Base-by-base conservation (phyloP, 805 yeast species). In the Saccharomycopsis amapae region DNA sequence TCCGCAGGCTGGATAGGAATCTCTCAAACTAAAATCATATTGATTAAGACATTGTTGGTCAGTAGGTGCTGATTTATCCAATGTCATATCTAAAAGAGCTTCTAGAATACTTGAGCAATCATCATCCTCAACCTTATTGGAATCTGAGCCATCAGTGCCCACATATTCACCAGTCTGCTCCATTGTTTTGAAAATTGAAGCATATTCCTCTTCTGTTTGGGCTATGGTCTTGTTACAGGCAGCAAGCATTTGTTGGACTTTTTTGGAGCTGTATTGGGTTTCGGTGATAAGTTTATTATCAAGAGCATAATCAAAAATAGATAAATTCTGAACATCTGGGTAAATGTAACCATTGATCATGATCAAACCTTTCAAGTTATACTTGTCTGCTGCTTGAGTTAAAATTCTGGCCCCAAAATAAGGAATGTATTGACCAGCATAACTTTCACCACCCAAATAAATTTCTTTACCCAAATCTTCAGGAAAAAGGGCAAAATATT, bases 341-440 rank as follows among this genome's bases (percentile, higher is more conserved):
- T 87, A 89, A 12, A 89, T 77, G 95, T 96, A 90, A 1, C 96
- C 97, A 63, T 90, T 90, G 13, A 96, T 96, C 48, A 93, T 81
- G 52, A 88, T 53, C 6, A 87, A 59, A 0, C 90, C 93, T 50
- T 74, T 68, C 47, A 89, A 61, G 45, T 79, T 68, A 19, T 38
- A 43, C 20, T 39, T 41, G 9, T 33, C 44, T 31, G 19, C 34
- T 9, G 31, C 42, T 12, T 45, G 64, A 2, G 69, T 64, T 40
- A 77, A 55, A 4, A 90, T 68, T 1, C 76, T 78, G 32, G 74
- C 67, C 0, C 90, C 94, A 49, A 89, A 76, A 61, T 83, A 85
- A 0, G 98, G 97, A 45, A 93, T 84, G 60, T 87, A 90, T 61
- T 93, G 97, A 18, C 98, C 98, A 1, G 97, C 97, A 64, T 83